Base-by-base conservation (phyloP, 345 rosid genomes). In the Noccaea caerulescens region DNA sequence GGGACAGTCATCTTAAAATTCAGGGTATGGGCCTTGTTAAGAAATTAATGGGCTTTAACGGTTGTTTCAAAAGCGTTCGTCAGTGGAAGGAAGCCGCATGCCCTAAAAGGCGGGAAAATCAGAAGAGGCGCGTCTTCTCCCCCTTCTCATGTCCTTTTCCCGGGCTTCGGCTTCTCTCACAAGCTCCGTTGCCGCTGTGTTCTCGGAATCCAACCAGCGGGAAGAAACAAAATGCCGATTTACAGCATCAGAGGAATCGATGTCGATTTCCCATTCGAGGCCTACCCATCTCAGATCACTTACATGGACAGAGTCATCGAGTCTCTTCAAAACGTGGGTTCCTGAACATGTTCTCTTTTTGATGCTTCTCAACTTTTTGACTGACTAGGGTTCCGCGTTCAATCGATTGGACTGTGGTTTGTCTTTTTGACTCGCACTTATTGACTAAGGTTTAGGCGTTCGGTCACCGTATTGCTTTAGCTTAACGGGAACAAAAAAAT, bases 231-330 rank as follows among this genome's bases (percentile, higher is more conserved):
- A 50, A 91, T 91, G 99, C 96, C 97, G 10, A 73, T 80, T 8
- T 91, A 91, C 88, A 84, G 69, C n/a, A 68, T 94, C 53, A 79
- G 96, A 73, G 98, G 97, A 72, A 80, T 94, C 79, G 77, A 88
- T 52, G 99, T 91, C 46, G 97, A 91, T 58, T 94, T 94, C 79
- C 99, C 98, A 3, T 94, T 83, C 79, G 93, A 89, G 65, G 96
- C 98, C 1, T 91, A 94, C 66, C 87, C 88, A 55, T 89, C 92
- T 68, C 98, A 91, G 86, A 85, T 91, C 58, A 81, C 79, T 52
- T 91, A 91, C 91, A 94, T 91, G 99, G 97, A 94, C 57, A 87
- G 84, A 83, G 97, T 94, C 10, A 86, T 94, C 66, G 84, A 89
- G 60, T 80, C 96, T 72, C 96, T 91, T 54, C 98, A 91, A 81